Base-by-base conservation (phyloP, 495 filamentous ascomycete genomes). In the Tuber indicum region DNA sequence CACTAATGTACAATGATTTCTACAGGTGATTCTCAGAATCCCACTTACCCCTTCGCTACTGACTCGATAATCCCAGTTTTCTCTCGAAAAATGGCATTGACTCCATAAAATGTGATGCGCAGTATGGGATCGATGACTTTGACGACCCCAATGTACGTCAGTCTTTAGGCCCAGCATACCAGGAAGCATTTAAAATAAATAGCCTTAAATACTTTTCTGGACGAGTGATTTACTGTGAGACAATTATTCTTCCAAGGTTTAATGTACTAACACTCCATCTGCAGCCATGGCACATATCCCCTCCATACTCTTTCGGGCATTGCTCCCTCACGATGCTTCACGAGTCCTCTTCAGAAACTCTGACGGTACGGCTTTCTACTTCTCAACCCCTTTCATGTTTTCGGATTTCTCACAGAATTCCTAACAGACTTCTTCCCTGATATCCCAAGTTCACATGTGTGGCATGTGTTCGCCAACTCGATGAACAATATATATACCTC, bases 381-480 rank as follows among this genome's bases (percentile, higher is more conserved):
- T 26, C 49, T n/a, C 49, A 12, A 14, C 49, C 12, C 23, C 23
- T 58, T 23, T 58, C 23, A n/a, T 26, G 23, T 3, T 3, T 58
- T 58, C 21, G 49, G 12, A 58, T 26, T 58, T 58, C 49, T 58
- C 9, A 58, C 4, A n/a, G 49, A 58, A 58, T 58, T 12, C 23
- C 49, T 21, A 41, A 71, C 72, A 82, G 81, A 99, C 86, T 99
- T 92, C 87, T 97, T 94, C 84, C 96, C 96, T 0, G 89, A 93
- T 70, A 87, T 93, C 17, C 87, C 89, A 6, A 87, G 87, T 16
- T 92, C 91, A 7, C 96, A 98, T 80, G 88, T 94, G 1, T 98
- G 95, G 94, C 96, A 99, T 85, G 86, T 99, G 70, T 99, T 94
- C 85, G 90, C 91, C 76, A 98, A 98, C 82, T 93, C 95, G 3